Conservation (phyloP, 129 eudicot species). For the Lactuca sativa region DNA sequence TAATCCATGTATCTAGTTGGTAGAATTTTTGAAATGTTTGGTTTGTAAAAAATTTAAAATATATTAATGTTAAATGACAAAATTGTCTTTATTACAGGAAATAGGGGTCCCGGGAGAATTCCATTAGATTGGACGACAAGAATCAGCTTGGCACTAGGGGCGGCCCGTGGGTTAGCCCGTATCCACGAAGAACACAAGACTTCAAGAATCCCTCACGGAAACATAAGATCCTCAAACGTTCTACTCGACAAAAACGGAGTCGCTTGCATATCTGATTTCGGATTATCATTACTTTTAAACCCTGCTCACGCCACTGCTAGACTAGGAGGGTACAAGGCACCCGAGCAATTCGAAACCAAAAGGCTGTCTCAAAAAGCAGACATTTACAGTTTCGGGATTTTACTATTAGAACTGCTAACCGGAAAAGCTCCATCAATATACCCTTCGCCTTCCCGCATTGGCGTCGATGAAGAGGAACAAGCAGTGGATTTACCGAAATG, state of each 20-base stretch:
- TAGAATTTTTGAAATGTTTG: background rate
- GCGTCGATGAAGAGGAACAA: conserved; percentile 57
- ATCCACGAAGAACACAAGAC: conserved; percentile 67
- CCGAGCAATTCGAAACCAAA: conserved; percentile 80
- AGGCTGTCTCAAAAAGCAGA: conserved; percentile 86
- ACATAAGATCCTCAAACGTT: conserved; percentile 77
- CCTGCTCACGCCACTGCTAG: conserved; percentile 90
- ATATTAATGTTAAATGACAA: background rate
- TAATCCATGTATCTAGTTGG: no score
- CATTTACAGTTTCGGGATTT: conserved; percentile 82
- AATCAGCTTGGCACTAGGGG: conserved; percentile 77
- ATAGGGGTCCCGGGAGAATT: conserved; percentile 89
- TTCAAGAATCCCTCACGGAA: conserved; percentile 92
- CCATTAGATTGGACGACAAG: conserved; percentile 98
- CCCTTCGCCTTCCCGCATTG: conserved; percentile 52
- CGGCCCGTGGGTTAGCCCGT: conserved; percentile 89
- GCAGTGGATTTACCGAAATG: conserved; percentile 72
- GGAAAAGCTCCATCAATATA: conserved; percentile 64
- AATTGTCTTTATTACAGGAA: conserved; percentile 38
- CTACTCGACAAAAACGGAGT: conserved; percentile 83
- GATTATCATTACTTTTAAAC: conserved; percentile 72
- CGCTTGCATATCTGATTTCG: conserved; percentile 94
- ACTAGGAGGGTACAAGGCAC: conserved; percentile 90
- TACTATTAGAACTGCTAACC: conserved; percentile 75
- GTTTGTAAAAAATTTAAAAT: background rate